A percentile compares a stretch with the other conserved stretches of the same genome.
Conservation (phyloP, 2,329 filamentous ascomycete species). For the Fusarium keratoplasticum region DNA sequence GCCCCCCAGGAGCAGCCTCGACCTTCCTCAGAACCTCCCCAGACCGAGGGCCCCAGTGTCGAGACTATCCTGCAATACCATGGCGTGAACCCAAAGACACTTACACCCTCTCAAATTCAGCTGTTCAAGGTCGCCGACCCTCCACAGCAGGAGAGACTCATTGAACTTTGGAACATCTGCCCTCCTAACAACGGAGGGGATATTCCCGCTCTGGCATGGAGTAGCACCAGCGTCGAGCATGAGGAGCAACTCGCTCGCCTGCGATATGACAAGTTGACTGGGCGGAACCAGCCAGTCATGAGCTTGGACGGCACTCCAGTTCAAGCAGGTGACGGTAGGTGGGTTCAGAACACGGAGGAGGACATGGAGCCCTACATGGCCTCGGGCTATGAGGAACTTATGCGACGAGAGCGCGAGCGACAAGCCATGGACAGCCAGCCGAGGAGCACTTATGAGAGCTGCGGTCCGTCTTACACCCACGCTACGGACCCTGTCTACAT, state of each 20-base stretch:
- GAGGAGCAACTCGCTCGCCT: conserved; percentile 70
- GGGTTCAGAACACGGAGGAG: conserved; percentile 54
- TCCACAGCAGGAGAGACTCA: conserved; percentile 77
- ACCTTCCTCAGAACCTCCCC: conserved; percentile 63
- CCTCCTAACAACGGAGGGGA: conserved; percentile 71
- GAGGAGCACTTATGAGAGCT: conserved; percentile 59
- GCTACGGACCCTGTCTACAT: conserved; percentile 79
- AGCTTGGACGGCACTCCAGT: conserved; percentile 66
- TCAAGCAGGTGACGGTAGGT: conserved; percentile 66
- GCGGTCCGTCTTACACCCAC: conserved; percentile 62
- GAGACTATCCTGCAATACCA: conserved; percentile 72
- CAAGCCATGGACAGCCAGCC: conserved; percentile 48
- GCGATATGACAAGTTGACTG: conserved; percentile 64
- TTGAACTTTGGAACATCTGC: conserved; percentile 88
- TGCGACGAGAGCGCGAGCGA: conserved; percentile 71
- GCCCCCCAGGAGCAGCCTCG: conserved; percentile 54
- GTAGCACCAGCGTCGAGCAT: conserved; percentile 65
- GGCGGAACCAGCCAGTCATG: conserved; percentile 55
- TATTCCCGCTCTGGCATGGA: conserved; percentile 65
- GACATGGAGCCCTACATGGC: conserved; percentile 86
- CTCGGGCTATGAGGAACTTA: conserved; percentile 80
- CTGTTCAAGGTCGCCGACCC: conserved; percentile 82
- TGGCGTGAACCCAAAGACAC: conserved; percentile 75
- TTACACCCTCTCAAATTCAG: conserved; percentile 80
- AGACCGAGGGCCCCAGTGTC: conserved; percentile 61